A percentile compares a stretch with the other conserved stretches of the same genome.
Conservation (phyloP, 257 asterid species). For the Petrea volubilis region DNA sequence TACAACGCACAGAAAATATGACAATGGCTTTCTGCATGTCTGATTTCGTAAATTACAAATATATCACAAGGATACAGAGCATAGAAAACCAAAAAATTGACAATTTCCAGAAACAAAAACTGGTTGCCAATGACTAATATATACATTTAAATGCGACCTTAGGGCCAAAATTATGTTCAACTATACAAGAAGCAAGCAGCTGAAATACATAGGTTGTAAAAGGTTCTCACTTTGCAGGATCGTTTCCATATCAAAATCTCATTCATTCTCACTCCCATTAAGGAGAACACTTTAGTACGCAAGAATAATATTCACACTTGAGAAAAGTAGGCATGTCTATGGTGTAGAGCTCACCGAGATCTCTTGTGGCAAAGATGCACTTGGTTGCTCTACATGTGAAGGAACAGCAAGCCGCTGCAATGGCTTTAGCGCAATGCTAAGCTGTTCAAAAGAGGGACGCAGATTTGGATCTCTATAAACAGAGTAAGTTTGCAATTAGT, state of each 20-base stretch:
- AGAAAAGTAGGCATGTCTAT: conserved; percentile 19
- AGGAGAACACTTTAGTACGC: conserved; percentile 17
- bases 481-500: not conserved
- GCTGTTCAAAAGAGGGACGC: conserved; percentile 94
- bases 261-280: not conserved
- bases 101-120: not conserved
- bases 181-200: conserved; percentile 20
- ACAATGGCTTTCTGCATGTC: not conserved
- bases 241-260: conserved; percentile 12
- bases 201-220: not conserved
- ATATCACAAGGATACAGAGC: not conserved
- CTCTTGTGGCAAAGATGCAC: conserved; percentile 51
- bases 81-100: not conserved
- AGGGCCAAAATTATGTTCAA: not conserved
- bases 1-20: too few species aligned
- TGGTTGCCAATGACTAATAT: not conserved
- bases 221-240: not conserved
- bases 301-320: conserved; percentile 19
- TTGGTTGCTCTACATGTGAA: conserved; percentile 58
- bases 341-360: conserved; percentile 69
- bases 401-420: conserved; percentile 83
- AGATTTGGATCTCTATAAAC: conserved; percentile 78
- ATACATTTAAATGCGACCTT: not conserved
- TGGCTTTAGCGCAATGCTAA: conserved; percentile 81
- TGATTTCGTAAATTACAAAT: not conserved